Percentiles rank a stretch among this genome's conserved stretches.
phyloP scores from a whole-genome alignment of 2,329 filamentous ascomycete species.

The Berkeleyomyces rouxiae region DNA sequence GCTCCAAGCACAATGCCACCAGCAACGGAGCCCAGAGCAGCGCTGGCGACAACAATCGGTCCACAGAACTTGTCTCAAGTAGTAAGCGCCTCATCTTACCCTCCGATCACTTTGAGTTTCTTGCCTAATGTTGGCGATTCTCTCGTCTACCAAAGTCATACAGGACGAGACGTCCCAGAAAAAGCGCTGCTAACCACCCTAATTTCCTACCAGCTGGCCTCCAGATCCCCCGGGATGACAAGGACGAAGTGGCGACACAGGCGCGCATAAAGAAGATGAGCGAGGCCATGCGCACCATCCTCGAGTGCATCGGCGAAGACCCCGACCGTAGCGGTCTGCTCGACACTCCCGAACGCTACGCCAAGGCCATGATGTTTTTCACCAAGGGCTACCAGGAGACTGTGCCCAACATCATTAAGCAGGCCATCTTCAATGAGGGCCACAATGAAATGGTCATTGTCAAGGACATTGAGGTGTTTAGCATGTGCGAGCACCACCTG shows the following conservation, averaged over 20 bases:
- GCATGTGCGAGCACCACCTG: conserved; percentile 90
- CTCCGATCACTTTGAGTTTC: neutral
- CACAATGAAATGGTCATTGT: conserved; percentile 97
- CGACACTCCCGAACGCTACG: conserved; percentile 67
- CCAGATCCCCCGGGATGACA: conserved; percentile 9
- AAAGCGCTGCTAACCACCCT: neutral
- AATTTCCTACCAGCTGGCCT: neutral
- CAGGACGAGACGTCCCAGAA: neutral
- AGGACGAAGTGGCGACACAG: conserved; percentile 7
- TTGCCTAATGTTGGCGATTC: neutral
- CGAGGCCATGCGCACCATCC: conserved; percentile 46
- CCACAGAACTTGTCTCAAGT: neutral
- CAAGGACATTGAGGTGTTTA: conserved; percentile 92
- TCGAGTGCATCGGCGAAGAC: conserved; percentile 54
- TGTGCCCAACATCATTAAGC: conserved; percentile 76
- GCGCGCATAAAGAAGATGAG: conserved; percentile 40
- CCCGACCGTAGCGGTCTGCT: conserved; percentile 47
- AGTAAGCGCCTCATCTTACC: neutral
- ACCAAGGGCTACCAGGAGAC: conserved; percentile 97
- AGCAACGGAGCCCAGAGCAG: neutral
- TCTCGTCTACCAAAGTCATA: neutral
- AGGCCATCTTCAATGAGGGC: conserved; percentile 87
- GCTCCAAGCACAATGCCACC: conserved; percentile 8
- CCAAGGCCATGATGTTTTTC: conserved; percentile 88
- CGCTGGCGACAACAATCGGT: neutral